These are phyloP conservation scores for Scenedesmus sp. DNA, from an alignment of 163 green algal species.

Conservation along the genomic window DNA sequence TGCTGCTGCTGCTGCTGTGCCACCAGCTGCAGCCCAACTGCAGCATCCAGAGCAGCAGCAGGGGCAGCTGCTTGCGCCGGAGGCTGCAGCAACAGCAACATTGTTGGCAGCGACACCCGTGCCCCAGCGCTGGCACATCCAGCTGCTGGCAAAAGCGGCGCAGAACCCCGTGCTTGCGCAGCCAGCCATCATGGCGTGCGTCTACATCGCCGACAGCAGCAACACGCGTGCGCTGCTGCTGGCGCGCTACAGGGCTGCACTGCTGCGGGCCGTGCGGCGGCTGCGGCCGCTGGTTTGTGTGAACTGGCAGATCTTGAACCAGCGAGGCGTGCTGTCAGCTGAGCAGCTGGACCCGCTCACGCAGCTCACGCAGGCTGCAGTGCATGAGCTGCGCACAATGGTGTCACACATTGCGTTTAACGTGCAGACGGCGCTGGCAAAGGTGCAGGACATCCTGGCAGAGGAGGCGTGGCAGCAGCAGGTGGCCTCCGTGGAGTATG, in stretches of 20 bases:
- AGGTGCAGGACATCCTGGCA: neutral
- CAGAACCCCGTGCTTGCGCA: neutral
- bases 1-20: neutral
- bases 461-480: neutral
- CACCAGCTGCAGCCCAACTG: neutral
- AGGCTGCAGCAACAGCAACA: neutral
- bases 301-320: neutral
- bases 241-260: neutral
- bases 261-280: neutral
- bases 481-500: neutral
- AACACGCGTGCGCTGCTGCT: neutral
- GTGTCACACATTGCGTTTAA: no score
- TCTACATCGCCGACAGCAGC: neutral
- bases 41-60: neutral
- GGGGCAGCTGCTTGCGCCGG: neutral
- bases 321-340: neutral
- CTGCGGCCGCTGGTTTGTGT: neutral
- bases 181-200: neutral
- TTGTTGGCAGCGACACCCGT: neutral
- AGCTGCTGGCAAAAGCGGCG: neutral
- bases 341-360: neutral
- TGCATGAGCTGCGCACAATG: neutral
- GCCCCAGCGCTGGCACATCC: neutral
- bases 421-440: no score
- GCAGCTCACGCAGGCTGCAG: neutral